Percentiles rank a stretch among this genome's conserved stretches.
Conservation (phyloP, 2,329 filamentous ascomycete genomes). For the Coniochaeta hoffmannii region DNA sequence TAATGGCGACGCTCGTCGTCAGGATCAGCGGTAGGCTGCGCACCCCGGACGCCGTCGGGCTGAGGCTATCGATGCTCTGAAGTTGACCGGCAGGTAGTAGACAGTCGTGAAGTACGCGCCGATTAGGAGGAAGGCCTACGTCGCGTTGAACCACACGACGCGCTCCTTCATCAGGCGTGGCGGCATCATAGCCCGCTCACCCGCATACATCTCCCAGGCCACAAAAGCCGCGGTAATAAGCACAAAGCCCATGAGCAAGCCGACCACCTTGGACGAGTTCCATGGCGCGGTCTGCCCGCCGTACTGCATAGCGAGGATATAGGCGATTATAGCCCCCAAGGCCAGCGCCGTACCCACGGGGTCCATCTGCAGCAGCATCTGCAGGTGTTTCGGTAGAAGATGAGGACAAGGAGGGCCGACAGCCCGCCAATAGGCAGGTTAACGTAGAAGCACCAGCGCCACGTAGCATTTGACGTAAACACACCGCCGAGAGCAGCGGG, state of each 20-base stretch:
- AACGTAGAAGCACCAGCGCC: conserved; percentile 9
- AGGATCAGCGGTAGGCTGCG: conserved; percentile 31
- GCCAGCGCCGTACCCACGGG: conserved; percentile 24
- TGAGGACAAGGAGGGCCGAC: background rate
- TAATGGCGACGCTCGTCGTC: conserved; percentile 20
- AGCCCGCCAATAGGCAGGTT: conserved; percentile 5
- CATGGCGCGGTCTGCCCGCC: conserved; percentile 46
- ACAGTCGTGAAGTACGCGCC: conserved; percentile 29
- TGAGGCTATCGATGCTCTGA: conserved; percentile 57
- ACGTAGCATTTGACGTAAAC: conserved; percentile 1
- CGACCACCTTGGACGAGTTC: conserved; percentile 51
- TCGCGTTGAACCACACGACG: conserved; percentile 38
- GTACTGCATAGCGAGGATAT: conserved; percentile 29
- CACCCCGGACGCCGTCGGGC: conserved; percentile 48
- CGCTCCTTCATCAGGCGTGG: conserved; percentile 46
- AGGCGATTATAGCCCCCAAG: conserved; percentile 24
- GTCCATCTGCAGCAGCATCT: conserved; percentile 31
- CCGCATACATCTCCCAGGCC: conserved; percentile 52
- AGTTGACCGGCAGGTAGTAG: conserved; percentile 30
- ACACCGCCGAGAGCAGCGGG: conserved; percentile 6
- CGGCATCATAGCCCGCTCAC: conserved; percentile 58
- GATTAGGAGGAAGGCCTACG: conserved; percentile 37
- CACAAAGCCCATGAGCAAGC: conserved; percentile 50
- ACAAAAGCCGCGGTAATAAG: conserved; percentile 36
- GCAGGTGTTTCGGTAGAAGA: conserved; percentile 19